Conservation (phyloP, 2,329 filamentous ascomycete species). For the Colletotrichum gigasporum region DNA sequence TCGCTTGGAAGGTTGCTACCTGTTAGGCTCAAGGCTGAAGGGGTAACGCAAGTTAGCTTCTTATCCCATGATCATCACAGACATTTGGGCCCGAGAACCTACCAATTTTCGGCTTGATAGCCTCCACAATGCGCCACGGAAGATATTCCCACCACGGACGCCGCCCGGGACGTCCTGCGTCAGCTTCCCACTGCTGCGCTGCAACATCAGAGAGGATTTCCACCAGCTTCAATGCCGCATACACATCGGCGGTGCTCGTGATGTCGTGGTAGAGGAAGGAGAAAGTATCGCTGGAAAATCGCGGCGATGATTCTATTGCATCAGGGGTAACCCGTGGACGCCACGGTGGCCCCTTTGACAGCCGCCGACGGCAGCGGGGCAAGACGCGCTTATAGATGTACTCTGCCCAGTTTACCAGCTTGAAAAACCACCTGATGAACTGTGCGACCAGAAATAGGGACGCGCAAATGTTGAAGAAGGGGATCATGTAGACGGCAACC, state of each 20-base stretch:
- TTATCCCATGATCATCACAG: too few species aligned
- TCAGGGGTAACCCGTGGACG: too few species aligned
- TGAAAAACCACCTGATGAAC: not conserved
- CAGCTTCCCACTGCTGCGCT: too few species aligned
- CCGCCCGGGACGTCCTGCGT: too few species aligned
- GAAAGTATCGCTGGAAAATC: not conserved
- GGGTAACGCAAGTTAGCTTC: too few species aligned
- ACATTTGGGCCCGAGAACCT: too few species aligned
- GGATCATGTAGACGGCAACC: not conserved
- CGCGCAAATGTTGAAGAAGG: not conserved
- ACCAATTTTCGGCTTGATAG: not conserved
- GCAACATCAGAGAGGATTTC: too few species aligned
- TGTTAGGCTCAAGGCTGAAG: too few species aligned
- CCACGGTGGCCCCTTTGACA: too few species aligned
- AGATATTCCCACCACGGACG: not conserved
- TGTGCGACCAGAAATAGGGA: not conserved
- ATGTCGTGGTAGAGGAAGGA: not conserved
- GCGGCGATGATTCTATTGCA: not conserved
- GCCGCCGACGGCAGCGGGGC: not conserved
- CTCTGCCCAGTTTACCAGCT: not conserved
- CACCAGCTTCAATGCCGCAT: too few species aligned
- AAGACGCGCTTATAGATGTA: not conserved
- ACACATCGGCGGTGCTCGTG: too few species aligned
- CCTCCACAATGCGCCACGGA: not conserved
- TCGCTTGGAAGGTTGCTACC: too few species aligned